Percentiles rank a stretch among this genome's conserved stretches.
phyloP scores from a whole-genome alignment of 2,329 filamentous ascomycete genomes.

The Bipolaris gigantea region DNA sequence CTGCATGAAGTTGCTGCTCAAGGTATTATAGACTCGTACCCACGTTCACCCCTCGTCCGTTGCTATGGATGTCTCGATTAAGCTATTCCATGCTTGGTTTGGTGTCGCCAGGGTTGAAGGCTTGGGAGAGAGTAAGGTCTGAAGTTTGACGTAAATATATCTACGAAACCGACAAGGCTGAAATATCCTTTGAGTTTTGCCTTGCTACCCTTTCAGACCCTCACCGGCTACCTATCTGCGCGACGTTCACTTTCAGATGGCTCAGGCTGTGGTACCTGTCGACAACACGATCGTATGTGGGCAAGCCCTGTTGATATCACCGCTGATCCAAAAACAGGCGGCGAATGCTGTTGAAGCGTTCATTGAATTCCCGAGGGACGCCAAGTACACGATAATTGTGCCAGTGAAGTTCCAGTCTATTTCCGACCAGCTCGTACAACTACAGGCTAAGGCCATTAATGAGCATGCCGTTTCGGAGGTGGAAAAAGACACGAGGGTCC shows the following conservation, averaged over 20 bases:
- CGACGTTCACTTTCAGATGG: constrained; percentile 3
- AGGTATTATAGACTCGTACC: background rate
- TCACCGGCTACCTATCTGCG: background rate
- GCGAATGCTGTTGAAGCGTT: background rate
- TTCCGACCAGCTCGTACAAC: background rate
- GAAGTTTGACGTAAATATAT: background rate
- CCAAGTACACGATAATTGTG: background rate
- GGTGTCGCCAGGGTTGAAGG: background rate
- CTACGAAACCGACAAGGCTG: background rate
- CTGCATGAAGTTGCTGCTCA: background rate
- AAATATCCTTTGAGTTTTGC: background rate
- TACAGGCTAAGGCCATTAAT: background rate
- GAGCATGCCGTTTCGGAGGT: background rate
- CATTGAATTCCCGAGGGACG: background rate
- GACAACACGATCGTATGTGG: background rate
- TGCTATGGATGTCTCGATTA: background rate
- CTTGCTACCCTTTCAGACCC: background rate
- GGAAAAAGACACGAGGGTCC: background rate
- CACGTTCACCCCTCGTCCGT: background rate
- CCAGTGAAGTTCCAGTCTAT: background rate
- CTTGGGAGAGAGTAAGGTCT: background rate
- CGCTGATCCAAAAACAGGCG: background rate
- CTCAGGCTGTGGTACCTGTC: background rate
- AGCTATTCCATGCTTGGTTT: constrained; percentile 1
- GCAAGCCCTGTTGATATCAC: background rate